Evolutionary conservation across 1,284 basidiomycete species (phyloP), one percentile per base, ranked within the genome.

Genomic region (Inonotus obliquus): DNA sequence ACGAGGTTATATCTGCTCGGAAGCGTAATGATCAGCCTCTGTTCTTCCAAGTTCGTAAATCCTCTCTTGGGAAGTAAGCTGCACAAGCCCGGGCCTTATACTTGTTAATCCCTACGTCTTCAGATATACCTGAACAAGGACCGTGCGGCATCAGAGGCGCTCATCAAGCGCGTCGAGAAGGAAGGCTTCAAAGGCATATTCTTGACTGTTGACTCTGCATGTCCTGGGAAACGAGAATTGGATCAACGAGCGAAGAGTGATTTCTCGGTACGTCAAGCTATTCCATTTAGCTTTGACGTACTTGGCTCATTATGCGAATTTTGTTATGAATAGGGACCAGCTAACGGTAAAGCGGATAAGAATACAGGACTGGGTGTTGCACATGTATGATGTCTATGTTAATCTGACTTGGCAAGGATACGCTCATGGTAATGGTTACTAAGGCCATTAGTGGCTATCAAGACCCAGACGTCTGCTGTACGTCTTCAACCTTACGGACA

Each of bases 141-240:
- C 68, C 76, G 82, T 21, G 69, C 73, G 27, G 78, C 81, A 37
- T 82, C 84, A 4, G 77, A 80, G 68, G 77, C 77, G 68, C 79
- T 85, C 54, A 77, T 86, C 37, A 71, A 74, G 52, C 75, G 79
- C 56, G 80, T 83, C 23, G 78, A 79, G 64, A 69, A 74, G n/a
- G 69, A 79, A 48, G 83, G 83, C 9, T 77, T 84, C 72, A 84
- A 83, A 69, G 75, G 72, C 6, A 71, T 83, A 41, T 61, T 84
- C 79, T 71, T 82, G 66, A 87, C 87, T 1, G 82, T 87, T 29
- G 85, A 87, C 65, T 84, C 86, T n/a, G 83, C 84, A 3, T 81
- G 84, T 64, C 77, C 85, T 11, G 85, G 84, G 27, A 77, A 83
- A 47, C 74, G 83, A 32, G 82, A 83, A 70, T 76, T 80, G 67